These are phyloP conservation scores for Linnemannia schmuckeri DNA, from an alignment of 192 early-diverging fungal genomes.

Conservation along the genomic window DNA sequence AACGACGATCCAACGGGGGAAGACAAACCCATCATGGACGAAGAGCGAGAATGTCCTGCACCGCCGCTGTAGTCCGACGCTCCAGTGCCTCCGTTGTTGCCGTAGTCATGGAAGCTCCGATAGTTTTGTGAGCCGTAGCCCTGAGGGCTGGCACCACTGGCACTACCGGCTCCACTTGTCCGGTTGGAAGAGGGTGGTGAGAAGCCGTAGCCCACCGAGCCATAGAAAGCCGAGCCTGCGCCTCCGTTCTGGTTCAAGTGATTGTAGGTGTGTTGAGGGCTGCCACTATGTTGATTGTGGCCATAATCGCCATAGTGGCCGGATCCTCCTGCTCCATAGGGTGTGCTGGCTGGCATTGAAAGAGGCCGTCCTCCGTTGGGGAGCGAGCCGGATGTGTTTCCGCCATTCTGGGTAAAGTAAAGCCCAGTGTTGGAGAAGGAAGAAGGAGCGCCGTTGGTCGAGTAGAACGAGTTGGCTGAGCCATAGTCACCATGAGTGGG, in stretches of 20 bases:
- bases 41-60: slow-evolving; percentile 30
- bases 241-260: slow-evolving; percentile 28
- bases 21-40: slow-evolving; percentile 47
- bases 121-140: slow-evolving; percentile 29
- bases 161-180: neutral
- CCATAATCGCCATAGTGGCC: slow-evolving; percentile 42
- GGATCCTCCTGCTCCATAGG: slow-evolving; percentile 23
- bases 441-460: slow-evolving; percentile 15
- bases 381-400: slow-evolving; percentile 1
- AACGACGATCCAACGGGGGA: slow-evolving; percentile 44
- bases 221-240: slow-evolving; percentile 27
- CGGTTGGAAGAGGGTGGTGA: slow-evolving; percentile 11
- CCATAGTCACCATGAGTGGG: slow-evolving; percentile 37
- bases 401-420: slow-evolving; percentile 38
- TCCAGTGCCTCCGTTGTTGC: slow-evolving; percentile 9
- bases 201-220: slow-evolving; percentile 28
- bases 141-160: slow-evolving; percentile 12
- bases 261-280: slow-evolving; percentile 15
- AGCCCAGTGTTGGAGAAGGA: slow-evolving; percentile 38
- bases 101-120: slow-evolving; percentile 39
- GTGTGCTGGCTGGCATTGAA: slow-evolving; percentile 32
- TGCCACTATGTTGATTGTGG: neutral
- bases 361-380: slow-evolving; percentile 19
- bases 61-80: slow-evolving; percentile 23
- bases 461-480: slow-evolving; percentile 33